These are phyloP conservation scores for Vachellia collinsii DNA, from an alignment of 306 rosid genomes.

Conservation along the genomic window DNA sequence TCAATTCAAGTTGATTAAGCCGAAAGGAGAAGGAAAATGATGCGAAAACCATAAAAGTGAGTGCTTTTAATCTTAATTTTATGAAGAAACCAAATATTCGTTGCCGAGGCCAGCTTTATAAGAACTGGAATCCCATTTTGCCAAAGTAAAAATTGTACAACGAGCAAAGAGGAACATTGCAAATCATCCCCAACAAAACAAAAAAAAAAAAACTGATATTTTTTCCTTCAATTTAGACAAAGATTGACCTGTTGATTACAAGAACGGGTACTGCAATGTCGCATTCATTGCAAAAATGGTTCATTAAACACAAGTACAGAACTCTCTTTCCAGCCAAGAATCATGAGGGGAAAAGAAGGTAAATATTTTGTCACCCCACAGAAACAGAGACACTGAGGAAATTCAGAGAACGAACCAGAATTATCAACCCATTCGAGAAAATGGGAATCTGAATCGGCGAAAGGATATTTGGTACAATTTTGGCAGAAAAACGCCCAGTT, in stretches of 20 bases:
- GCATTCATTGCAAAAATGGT: conserved; percentile 29
- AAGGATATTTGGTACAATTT: neutral
- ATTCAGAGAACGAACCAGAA: conserved; percentile 5
- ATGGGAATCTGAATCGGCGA: conserved; percentile 17
- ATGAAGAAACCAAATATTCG: conserved; percentile 22
- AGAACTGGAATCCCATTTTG: neutral
- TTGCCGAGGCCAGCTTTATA: conserved; percentile 26
- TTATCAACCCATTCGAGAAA: conserved; percentile 37
- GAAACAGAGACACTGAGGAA: conserved; percentile 25
- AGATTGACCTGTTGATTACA: neutral
- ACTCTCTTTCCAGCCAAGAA: conserved; percentile 31
- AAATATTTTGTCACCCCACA: conserved; percentile 29
- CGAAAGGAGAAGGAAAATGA: conserved; percentile 6
- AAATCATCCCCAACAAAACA: neutral
- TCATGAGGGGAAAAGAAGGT: conserved; percentile 6
- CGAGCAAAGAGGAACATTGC: conserved; percentile 3
- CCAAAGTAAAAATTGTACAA: conserved; percentile 14
- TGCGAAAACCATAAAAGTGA: neutral
- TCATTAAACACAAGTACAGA: conserved; percentile 17
- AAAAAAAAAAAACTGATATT: neutral
- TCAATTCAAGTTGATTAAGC: conserved; percentile 24
- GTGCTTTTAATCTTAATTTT: neutral
- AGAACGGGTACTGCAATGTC: conserved; percentile 17
- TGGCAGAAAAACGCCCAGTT: conserved; percentile 4
- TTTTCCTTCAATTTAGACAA: neutral